Evolutionary conservation across 1,139 yeast species (phyloP), one percentile per base, ranked within the genome.

Genomic region (Dujonia santamariae): DNA sequence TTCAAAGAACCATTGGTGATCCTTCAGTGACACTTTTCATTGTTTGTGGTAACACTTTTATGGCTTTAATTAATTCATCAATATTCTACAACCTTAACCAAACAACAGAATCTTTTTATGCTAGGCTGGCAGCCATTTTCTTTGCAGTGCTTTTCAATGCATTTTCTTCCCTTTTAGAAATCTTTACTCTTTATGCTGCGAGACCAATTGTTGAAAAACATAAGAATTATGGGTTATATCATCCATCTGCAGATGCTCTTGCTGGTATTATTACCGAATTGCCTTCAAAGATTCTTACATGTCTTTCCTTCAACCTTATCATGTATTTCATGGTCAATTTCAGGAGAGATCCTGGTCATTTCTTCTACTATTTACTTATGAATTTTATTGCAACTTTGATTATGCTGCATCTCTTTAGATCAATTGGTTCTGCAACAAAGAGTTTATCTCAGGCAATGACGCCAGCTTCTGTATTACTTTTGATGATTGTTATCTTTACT

Each of bases 191-290:
- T 36, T 72, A 63, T 44, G 88, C 81, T 49, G 80, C 86, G n/a
- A 76, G 95, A 50, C 80, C 85, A 2, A 75, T 85, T 43, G 84
- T 84, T 19, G 90, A 83, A 55, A 86, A 86, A 52, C 95, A 85
- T 48, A 80, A 80, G 52, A 70, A 78, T 27, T 85, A 77, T 54
- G 86, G 88, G 1, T 57, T 85, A 37, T 84, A 83, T 50, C 85
- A 81, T 41, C 92, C 92, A 7, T 72, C 87, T 36, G 86, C 90
- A 2, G 86, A 83, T 46, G 87, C 92, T 0, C 48, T 82, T 15
- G 85, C 90, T 0, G 76, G 85, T 8, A 70, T 82, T 34, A 47
- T 82, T 13, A 75, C 87, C 3, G 87, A 83, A 47, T 49, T 83
- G 39, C 94, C 94, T 0, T 63, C 75, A 26, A 81, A 84, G 53